A percentile compares a stretch with the other conserved stretches of the same genome.
phyloP scores from a whole-genome alignment of 2,329 filamentous ascomycete species.

The Huntiella savannae region DNA sequence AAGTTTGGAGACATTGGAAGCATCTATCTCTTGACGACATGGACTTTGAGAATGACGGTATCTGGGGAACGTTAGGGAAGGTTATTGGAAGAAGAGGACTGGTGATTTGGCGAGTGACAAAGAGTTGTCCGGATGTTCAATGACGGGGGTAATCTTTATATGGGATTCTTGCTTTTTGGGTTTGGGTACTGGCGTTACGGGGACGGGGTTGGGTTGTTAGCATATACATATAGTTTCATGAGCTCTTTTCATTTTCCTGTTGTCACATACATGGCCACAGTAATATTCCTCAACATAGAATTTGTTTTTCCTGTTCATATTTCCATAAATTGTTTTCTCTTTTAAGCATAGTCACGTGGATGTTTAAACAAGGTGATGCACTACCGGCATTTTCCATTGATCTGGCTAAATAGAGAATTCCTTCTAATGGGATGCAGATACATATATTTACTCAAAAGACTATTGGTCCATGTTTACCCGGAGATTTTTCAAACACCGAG shows the following conservation, averaged over 20 bases:
- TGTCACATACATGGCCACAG: background rate
- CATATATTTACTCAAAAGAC: too few relatives aligned
- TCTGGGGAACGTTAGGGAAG: slow-evolving; percentile 49
- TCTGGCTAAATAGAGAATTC: too few relatives aligned
- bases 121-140: slow-evolving; percentile 27
- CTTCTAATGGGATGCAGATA: too few relatives aligned
- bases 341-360: too few relatives aligned
- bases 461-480: too few relatives aligned
- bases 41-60: slow-evolving; percentile 58
- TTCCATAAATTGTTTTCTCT: too few relatives aligned
- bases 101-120: slow-evolving; percentile 44
- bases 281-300: too few relatives aligned
- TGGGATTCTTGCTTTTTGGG: slow-evolving; percentile 12
- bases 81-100: slow-evolving; percentile 46
- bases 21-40: slow-evolving; percentile 67
- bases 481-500: too few relatives aligned
- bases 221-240: background rate
- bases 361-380: too few relatives aligned
- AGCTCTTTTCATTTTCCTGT: background rate
- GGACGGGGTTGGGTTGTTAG: too few relatives aligned
- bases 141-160: slow-evolving; percentile 11
- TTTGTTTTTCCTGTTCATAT: too few relatives aligned
- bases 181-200: background rate
- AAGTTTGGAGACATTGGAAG: slow-evolving; percentile 47
- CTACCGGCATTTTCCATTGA: too few relatives aligned